Conservation (phyloP, 2,329 filamentous ascomycete species). For the Ascochyta fabae region DNA sequence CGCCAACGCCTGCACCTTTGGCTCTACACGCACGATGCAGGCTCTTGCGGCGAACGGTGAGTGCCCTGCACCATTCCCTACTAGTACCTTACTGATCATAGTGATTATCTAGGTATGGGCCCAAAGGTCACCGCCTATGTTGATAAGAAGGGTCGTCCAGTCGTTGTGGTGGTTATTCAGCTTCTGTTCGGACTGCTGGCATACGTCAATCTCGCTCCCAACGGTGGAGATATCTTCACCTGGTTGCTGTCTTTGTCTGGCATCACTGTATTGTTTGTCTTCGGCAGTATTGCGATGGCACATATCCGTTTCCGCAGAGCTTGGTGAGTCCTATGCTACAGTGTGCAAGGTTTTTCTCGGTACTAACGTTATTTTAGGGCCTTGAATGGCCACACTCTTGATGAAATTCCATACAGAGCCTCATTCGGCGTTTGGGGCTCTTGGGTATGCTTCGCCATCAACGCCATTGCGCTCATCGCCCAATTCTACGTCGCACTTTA, state of each 20-base stretch:
- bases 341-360: not conserved
- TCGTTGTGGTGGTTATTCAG: conserved; percentile 73
- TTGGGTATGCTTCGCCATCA: conserved; percentile 43
- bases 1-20: conserved; percentile 63
- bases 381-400: conserved; percentile 40
- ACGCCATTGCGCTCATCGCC: conserved; percentile 45
- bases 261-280: conserved; percentile 75
- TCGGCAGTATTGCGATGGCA: conserved; percentile 81
- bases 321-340: conserved; percentile 26
- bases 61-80: not conserved
- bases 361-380: conserved; percentile 2
- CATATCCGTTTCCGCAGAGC: conserved; percentile 83
- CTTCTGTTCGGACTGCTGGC: conserved; percentile 73
- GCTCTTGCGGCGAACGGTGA: conserved; percentile 53
- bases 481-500: conserved; percentile 47
- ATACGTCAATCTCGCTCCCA: conserved; percentile 66
- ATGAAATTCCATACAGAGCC: conserved; percentile 50
- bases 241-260: conserved; percentile 81
- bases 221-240: conserved; percentile 69
- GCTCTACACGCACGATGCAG: conserved; percentile 61
- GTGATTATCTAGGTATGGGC: conserved; percentile 60
- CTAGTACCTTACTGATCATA: not conserved
- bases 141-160: conserved; percentile 78
- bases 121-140: conserved; percentile 78
- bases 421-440: conserved; percentile 47